Conservation (phyloP, 2,329 filamentous ascomycete species). For the Fusarium pseudograminearum region DNA sequence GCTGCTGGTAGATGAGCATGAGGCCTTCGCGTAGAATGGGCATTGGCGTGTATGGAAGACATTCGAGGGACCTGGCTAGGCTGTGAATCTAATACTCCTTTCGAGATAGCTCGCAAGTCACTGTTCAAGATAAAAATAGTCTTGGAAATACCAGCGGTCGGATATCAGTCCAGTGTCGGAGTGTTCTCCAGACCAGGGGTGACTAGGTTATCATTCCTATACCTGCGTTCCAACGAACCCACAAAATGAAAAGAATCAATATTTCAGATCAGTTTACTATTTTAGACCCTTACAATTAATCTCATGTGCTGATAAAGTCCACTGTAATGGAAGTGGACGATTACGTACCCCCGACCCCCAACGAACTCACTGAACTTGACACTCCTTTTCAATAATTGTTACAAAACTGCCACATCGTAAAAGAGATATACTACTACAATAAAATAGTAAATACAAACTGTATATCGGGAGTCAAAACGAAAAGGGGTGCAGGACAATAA, state of each 20-base stretch:
- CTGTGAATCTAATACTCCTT: neutral
- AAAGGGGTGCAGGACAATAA: neutral
- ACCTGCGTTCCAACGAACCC: neutral
- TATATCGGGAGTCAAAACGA: neutral
- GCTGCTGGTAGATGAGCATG: no score
- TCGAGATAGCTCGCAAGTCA: neutral
- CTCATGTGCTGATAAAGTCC: neutral
- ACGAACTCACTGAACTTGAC: neutral
- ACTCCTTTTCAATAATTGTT: neutral
- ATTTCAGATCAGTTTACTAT: no score
- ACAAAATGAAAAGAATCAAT: no score
- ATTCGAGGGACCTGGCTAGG: neutral
- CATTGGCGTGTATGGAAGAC: neutral
- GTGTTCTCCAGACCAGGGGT: neutral
- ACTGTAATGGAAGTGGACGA: neutral
- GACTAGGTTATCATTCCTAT: neutral
- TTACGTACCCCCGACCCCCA: neutral
- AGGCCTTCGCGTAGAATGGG: neutral
- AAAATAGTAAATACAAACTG: neutral
- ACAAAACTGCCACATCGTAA: neutral
- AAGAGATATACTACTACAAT: neutral
- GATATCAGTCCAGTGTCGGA: neutral
- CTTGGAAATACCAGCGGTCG: neutral
- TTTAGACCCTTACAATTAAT: no score
- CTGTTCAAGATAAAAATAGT: neutral